Evolutionary conservation across 2,329 filamentous ascomycete species (phyloP).

Genomic region (Zopfia rhizophila): DNA sequence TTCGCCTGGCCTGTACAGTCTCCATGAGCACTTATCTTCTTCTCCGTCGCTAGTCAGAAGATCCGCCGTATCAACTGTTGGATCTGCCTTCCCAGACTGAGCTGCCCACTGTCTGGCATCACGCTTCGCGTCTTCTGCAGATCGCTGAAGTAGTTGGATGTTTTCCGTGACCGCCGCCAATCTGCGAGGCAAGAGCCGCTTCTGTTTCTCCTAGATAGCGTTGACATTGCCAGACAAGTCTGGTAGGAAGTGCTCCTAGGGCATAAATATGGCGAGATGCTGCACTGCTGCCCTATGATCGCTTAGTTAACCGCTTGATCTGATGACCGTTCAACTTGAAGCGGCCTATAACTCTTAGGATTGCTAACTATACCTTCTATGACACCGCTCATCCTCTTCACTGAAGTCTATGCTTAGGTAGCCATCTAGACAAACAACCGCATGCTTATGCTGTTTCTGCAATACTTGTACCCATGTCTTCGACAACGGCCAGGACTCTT

Average conservation of each 20-base stretch:
- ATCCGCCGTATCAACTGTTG: not conserved
- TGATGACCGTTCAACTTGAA: too few species aligned
- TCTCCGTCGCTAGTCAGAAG: too few species aligned
- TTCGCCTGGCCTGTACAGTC: not conserved
- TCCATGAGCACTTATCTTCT: not conserved
- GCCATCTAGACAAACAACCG: slow-evolving; percentile 2
- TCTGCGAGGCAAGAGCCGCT: not conserved
- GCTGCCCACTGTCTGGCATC: slow-evolving; percentile 5
- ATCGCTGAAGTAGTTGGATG: too few species aligned
- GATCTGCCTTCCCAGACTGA: slow-evolving; percentile 1
- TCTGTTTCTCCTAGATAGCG: slow-evolving; percentile 6
- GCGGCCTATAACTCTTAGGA: too few species aligned
- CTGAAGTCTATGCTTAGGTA: slow-evolving; percentile 5
- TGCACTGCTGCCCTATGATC: slow-evolving; percentile 7
- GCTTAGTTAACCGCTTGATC: too few species aligned
- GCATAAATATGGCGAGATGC: slow-evolving; percentile 6
- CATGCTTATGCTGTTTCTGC: not conserved
- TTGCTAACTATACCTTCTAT: slow-evolving; percentile 4
- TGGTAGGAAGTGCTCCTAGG: not conserved
- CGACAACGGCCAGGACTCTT: not conserved
- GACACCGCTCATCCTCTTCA: slow-evolving; percentile 1
- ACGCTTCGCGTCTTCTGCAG: slow-evolving; percentile 9
- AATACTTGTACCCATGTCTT: slow-evolving; percentile 8
- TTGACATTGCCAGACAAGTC: slow-evolving; percentile 4
- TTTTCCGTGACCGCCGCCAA: too few species aligned